These are phyloP conservation scores for Polyporus arcularius DNA, from an alignment of 768 basidiomycete species.

Conservation along the genomic window DNA sequence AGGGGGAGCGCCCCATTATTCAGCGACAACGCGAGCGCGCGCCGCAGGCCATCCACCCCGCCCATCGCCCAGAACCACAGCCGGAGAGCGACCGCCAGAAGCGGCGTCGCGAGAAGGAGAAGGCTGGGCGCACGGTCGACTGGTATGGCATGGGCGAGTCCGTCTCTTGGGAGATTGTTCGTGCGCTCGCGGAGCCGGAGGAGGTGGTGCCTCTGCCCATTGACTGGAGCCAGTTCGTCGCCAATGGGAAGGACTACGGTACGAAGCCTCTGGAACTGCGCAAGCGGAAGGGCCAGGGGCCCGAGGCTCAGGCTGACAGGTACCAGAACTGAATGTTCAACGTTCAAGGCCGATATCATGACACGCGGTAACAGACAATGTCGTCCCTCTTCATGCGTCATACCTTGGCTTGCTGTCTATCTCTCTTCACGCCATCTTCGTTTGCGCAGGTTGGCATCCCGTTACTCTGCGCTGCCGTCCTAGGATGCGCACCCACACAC, in stretches of 20 bases:
- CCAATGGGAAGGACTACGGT: constrained; percentile 6
- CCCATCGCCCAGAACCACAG: not conserved
- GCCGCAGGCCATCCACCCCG: constrained; percentile 7
- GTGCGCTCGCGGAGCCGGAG: constrained; percentile 16
- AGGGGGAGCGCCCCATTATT: not conserved
- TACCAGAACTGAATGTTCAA: not conserved
- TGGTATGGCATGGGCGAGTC: constrained; percentile 14
- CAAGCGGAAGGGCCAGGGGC: constrained; percentile 7
- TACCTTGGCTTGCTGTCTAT: too few relatives aligned
- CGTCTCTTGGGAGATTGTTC: constrained; percentile 11
- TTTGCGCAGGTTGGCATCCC: too few relatives aligned
- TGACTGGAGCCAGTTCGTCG: constrained; percentile 12
- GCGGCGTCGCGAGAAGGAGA: not conserved
- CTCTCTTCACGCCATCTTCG: too few relatives aligned
- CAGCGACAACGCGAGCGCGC: not conserved
- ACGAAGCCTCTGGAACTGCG: constrained; percentile 10
- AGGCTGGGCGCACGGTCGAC: constrained; percentile 3
- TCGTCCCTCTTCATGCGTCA: too few relatives aligned
- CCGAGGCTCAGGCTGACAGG: not conserved
- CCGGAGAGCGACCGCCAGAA: not conserved
- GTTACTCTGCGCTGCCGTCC: too few relatives aligned
- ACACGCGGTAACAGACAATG: too few relatives aligned
- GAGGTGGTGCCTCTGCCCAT: constrained; percentile 13
- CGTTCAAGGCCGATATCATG: too few relatives aligned
- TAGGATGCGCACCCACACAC: not conserved